phyloP scores from a whole-genome alignment of 2,329 filamentous ascomycete species.

The Colletotrichum somersetense region DNA sequence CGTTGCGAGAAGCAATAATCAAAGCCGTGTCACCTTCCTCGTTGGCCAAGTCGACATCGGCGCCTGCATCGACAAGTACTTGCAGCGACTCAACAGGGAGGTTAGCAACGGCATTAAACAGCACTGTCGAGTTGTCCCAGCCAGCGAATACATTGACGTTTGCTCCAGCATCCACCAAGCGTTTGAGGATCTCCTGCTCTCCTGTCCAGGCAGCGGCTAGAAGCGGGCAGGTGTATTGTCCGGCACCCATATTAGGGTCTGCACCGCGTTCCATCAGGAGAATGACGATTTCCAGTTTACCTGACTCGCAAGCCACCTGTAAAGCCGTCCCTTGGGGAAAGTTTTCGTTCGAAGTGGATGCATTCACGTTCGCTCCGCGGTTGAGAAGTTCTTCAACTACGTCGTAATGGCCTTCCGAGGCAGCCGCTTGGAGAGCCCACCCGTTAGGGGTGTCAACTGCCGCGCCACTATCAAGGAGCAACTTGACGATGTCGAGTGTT shows the following conservation, averaged over 20 bases:
- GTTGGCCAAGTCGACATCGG: slow-evolving; percentile 53
- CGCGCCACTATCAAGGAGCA: slow-evolving; percentile 39
- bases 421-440: slow-evolving; percentile 55
- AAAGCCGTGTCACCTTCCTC: slow-evolving; percentile 54
- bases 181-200: slow-evolving; percentile 52
- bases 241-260: slow-evolving; percentile 54
- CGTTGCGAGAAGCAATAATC: slow-evolving; percentile 51
- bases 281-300: slow-evolving; percentile 52
- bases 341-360: slow-evolving; percentile 30
- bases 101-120: slow-evolving; percentile 53
- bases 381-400: slow-evolving; percentile 52
- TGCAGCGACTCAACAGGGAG: slow-evolving; percentile 50
- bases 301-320: slow-evolving; percentile 54
- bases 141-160: slow-evolving; percentile 53
- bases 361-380: slow-evolving; percentile 47
- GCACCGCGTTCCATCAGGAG: slow-evolving; percentile 54
- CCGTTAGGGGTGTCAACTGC: slow-evolving; percentile 50
- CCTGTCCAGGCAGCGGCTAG: slow-evolving; percentile 52
- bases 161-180: slow-evolving; percentile 52
- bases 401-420: slow-evolving; percentile 51
- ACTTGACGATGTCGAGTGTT: slow-evolving; percentile 44
- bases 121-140: slow-evolving; percentile 50
- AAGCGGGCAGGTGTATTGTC: slow-evolving; percentile 51
- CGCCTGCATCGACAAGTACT: slow-evolving; percentile 52
- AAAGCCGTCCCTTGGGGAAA: slow-evolving; percentile 51